phyloP scores from a whole-genome alignment of 2,329 filamentous ascomycete genomes.

The Fusarium chuoi region DNA sequence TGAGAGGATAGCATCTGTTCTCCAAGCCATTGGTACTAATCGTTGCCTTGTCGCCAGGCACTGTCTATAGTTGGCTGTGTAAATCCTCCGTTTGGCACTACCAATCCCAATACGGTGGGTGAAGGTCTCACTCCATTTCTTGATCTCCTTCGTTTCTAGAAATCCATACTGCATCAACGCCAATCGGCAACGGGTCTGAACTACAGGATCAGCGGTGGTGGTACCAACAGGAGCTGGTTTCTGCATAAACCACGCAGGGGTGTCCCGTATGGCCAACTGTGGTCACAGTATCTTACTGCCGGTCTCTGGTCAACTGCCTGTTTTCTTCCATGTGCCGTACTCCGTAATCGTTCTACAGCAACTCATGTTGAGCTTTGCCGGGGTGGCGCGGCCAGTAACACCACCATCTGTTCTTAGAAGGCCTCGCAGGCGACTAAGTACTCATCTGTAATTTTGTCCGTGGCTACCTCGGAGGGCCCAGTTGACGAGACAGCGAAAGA shows the following conservation, averaged over 20 bases:
- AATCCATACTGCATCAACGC: slow-evolving; percentile 26
- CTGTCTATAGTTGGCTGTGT: slow-evolving; percentile 33
- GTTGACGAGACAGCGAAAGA: background rate
- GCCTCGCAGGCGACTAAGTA: background rate
- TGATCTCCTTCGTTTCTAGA: slow-evolving; percentile 37
- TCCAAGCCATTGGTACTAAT: slow-evolving; percentile 23
- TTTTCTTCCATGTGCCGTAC: slow-evolving; percentile 6
- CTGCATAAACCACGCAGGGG: slow-evolving; percentile 14
- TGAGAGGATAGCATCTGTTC: background rate
- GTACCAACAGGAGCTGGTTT: slow-evolving; percentile 8
- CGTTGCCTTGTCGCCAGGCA: slow-evolving; percentile 24
- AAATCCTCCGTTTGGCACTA: slow-evolving; percentile 15
- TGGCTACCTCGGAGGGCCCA: background rate
- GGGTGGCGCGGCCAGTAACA: slow-evolving; percentile 16
- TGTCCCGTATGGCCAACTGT: slow-evolving; percentile 6
- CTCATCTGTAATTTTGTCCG: slow-evolving; percentile 1
- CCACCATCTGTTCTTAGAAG: background rate
- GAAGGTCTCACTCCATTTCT: slow-evolving; percentile 33
- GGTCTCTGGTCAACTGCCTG: background rate
- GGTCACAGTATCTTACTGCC: background rate
- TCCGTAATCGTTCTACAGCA: background rate
- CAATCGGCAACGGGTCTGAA: slow-evolving; percentile 19
- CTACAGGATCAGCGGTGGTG: slow-evolving; percentile 18
- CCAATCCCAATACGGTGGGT: slow-evolving; percentile 22
- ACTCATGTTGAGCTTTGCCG: background rate